Evolutionary conservation across 768 basidiomycete species (phyloP).

Genomic region (Podaxis pistillaris): DNA sequence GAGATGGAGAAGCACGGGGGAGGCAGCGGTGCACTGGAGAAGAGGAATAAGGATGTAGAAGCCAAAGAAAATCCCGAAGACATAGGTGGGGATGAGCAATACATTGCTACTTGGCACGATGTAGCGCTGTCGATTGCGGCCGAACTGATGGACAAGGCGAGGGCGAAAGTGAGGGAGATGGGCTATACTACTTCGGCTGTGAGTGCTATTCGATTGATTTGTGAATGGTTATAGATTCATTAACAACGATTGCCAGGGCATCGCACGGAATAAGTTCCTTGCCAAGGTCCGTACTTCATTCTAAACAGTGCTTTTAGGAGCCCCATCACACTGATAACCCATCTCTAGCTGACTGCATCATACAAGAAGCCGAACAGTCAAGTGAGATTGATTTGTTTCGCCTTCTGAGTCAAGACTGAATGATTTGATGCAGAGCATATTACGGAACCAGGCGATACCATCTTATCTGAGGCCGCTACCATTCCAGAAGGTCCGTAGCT

Average conservation of each 20-base stretch:
- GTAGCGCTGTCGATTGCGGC: constrained; percentile 87
- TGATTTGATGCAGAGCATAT: constrained; percentile 58
- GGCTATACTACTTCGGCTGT: constrained; percentile 96
- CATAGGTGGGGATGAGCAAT: constrained; percentile 26
- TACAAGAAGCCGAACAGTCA: constrained; percentile 91
- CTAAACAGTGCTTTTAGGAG: not conserved
- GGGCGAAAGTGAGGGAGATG: constrained; percentile 67
- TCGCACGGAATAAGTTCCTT: constrained; percentile 91
- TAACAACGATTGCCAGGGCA: constrained; percentile 50
- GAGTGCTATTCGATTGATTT: constrained; percentile 25
- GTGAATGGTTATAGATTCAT: not conserved
- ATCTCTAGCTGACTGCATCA: constrained; percentile 73
- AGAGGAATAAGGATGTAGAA: not conserved
- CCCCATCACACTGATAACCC: not conserved
- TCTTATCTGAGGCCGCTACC: constrained; percentile 78
- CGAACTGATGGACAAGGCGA: constrained; percentile 76
- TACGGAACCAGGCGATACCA: constrained; percentile 82
- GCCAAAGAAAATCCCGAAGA: not conserved
- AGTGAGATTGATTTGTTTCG: constrained; percentile 36
- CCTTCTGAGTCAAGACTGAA: not conserved
- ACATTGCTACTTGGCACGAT: constrained; percentile 79
- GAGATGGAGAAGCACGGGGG: constrained; percentile 8
- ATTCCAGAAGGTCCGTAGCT: constrained; percentile 73
- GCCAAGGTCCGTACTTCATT: constrained; percentile 66
- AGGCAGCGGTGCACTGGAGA: not conserved